Base-by-base conservation (phyloP, 139 green algal genomes). In the Chlamydomonas eustigma region DNA sequence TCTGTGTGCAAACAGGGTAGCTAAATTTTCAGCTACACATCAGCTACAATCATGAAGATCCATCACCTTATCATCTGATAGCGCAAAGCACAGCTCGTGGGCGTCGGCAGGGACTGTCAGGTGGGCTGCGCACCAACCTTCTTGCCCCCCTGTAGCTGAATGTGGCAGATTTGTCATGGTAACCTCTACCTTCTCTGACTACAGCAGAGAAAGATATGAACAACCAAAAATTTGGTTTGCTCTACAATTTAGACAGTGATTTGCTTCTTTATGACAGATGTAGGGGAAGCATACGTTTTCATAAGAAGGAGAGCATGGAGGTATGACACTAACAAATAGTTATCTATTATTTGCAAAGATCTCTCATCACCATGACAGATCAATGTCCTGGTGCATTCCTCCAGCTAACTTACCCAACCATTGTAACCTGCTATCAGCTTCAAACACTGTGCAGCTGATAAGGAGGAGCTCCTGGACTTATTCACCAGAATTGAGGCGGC, bases 401-500 rank as follows among this genome's bases (percentile, higher is more conserved):
- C n/a, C n/a, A n/a, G n/a, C n/a, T n/a, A n/a, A 58, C 44, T 58
- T 18, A 58, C 58, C 58, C 58, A 70, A 22, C 58, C 70, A 50
- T 74, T 74, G 33, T 51, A 74, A 22, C 66, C 66, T 32, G 33
- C 32, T 6, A 39, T 5, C 66, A 74, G 28, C 28, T 44, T 74
- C 66, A 74, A 25, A 32, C 22, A 6, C 66, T 34, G 32, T 25
- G 8, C 31, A 22, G 6, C 28, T 8, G 22, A 50, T 30, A 81
- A 51, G 0, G 51, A 1, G 1, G 34, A 6, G 68, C 76, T 81
- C 3, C 18, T 4, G 0, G 22, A 28, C 67, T 31, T 58, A 5
- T 81, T 39, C 18, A 81, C 39, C 58, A 81, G 64, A 50, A 81
- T 50, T 3, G 58, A 33, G 2, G 67, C 76, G 1, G 44, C 50